A percentile compares a stretch with the other conserved stretches of the same genome.
Conservation (phyloP, 371 early-diverging fungal genomes). For the Mortierella sp. region DNA sequence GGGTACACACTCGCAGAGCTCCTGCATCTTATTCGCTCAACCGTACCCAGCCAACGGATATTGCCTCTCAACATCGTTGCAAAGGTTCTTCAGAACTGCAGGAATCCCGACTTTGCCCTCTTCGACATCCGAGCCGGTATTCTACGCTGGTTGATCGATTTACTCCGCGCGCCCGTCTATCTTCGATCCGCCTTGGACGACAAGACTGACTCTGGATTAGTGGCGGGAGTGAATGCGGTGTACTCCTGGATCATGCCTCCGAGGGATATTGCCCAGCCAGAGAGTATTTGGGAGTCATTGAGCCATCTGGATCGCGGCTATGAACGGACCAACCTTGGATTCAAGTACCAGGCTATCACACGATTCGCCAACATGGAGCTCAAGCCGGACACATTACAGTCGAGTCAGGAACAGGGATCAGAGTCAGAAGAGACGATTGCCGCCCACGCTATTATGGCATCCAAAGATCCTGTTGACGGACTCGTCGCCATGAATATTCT, state of each 20-base stretch:
- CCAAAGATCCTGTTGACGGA: slow-evolving; percentile 66
- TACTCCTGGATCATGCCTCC: slow-evolving; percentile 53
- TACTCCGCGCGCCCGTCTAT: slow-evolving; percentile 61
- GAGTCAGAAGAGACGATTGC: slow-evolving; percentile 56
- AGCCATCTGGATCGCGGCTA: slow-evolving; percentile 43
- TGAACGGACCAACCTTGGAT: slow-evolving; percentile 42
- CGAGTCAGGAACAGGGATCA: slow-evolving; percentile 53
- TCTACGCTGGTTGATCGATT: slow-evolving; percentile 56
- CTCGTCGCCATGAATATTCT: slow-evolving; percentile 70
- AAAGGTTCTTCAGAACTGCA: slow-evolving; percentile 70
- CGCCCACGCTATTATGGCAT: slow-evolving; percentile 63
- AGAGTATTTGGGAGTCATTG: slow-evolving; percentile 47
- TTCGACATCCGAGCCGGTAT: slow-evolving; percentile 57
- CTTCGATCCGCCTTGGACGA: slow-evolving; percentile 78
- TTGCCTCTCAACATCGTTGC: slow-evolving; percentile 76
- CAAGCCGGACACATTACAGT: slow-evolving; percentile 47
- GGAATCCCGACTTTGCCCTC: slow-evolving; percentile 30
- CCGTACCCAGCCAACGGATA: slow-evolving; percentile 86
- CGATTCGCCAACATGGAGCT: slow-evolving; percentile 56
- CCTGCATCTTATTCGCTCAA: slow-evolving; percentile 83
- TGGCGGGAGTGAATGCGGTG: slow-evolving; percentile 67
- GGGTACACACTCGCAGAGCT: slow-evolving; percentile 92
- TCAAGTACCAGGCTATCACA: slow-evolving; percentile 38
- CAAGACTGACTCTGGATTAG: slow-evolving; percentile 69
- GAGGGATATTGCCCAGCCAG: slow-evolving; percentile 8